Evolutionary conservation across 768 basidiomycete species (phyloP), one percentile per base, ranked within the genome.

Genomic region (Tubosaeta sp.): DNA sequence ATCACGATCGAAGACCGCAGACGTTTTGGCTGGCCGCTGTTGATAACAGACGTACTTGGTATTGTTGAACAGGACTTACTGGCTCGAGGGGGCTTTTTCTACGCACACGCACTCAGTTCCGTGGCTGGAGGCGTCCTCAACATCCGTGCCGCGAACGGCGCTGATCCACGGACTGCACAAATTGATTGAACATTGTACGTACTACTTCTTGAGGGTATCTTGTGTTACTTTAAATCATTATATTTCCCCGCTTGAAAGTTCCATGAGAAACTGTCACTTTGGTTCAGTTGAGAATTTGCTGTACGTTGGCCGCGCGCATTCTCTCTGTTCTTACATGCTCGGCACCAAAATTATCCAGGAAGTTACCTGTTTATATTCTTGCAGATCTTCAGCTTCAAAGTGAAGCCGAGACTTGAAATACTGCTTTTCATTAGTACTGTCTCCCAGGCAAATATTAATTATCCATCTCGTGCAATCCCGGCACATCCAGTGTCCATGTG

Each of bases 61-160:
- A 54, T 77, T 18, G 67, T 76, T 30, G 75, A 76, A 55, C 76
- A 77, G 60, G 68, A 68, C 18, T 55, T 77, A 47, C 57, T 76
- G n/a, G 60, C 65, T 7, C 66, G 66, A 21, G 56, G 60, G 5
- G 59, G 60, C 9, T 76, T 65, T 59, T 77, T 76, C 53, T 76
- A 76, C 12, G 76, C 69, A 14, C 73, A 75, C 52, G 71, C 65
- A 0, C 60, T 74, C 55, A 73, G 71, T 47, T 74, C 72, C 6
- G 66, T 75, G 19, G 74, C 64, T 2, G 74, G 74, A 5, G 74
- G 74, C 21, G 68, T 73, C 14, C 27, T 69, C n/a, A 75, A 75
- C 45, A 56, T 73, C 46, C 72, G 75, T 5, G 73, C 73, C 14
- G 69, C 67, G 8, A 61, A 55, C 11, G 75, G 75, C 27, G 65